Percentiles rank a stretch among this genome's conserved stretches.
These are phyloP conservation scores for Apostasia ramifera DNA, from an alignment of 106 monocot species.

Conservation along the genomic window DNA sequence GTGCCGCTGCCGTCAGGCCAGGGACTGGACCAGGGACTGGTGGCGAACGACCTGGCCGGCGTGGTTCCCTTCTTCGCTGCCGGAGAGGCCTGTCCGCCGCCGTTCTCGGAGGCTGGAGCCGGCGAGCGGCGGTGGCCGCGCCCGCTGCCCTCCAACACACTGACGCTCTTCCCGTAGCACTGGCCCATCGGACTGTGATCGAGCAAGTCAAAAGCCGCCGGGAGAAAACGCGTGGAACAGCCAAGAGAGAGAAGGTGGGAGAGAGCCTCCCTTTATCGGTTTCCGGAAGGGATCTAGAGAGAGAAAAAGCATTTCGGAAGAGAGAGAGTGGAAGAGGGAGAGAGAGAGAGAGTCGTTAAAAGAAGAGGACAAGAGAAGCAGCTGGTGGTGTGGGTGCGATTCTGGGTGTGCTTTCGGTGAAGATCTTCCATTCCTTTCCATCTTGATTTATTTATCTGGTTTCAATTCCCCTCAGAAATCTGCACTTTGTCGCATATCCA, in stretches of 20 bases:
- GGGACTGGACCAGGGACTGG: conserved; percentile 53
- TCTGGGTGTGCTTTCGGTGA: too few species aligned
- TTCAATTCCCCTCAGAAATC: too few species aligned
- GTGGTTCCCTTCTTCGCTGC: conserved; percentile 13
- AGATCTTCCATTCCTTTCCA: too few species aligned
- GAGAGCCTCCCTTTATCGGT: background rate
- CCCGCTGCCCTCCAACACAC: conserved; percentile 23
- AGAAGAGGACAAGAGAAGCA: background rate
- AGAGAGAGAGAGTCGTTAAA: background rate
- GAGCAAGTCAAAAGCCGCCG: background rate
- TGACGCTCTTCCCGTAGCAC: conserved; percentile 61
- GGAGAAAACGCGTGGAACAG: background rate
- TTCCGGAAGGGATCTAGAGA: background rate
- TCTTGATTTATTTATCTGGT: too few species aligned
- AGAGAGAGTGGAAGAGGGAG: conserved; percentile 1
- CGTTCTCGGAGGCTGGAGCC: background rate
- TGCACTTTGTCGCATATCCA: too few species aligned
- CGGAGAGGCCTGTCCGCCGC: background rate
- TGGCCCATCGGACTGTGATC: conserved; percentile 32
- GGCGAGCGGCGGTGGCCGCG: conserved; percentile 9
- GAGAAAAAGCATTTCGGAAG: background rate
- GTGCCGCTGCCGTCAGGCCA: conserved; percentile 24
- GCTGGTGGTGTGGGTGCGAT: background rate
- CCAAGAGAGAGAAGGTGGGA: background rate
- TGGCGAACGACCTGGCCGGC: conserved; percentile 15